A percentile compares a stretch with the other conserved stretches of the same genome.
These are phyloP conservation scores for Ustilago xerochloae DNA, from an alignment of 1,284 basidiomycete genomes.

Conservation along the genomic window DNA sequence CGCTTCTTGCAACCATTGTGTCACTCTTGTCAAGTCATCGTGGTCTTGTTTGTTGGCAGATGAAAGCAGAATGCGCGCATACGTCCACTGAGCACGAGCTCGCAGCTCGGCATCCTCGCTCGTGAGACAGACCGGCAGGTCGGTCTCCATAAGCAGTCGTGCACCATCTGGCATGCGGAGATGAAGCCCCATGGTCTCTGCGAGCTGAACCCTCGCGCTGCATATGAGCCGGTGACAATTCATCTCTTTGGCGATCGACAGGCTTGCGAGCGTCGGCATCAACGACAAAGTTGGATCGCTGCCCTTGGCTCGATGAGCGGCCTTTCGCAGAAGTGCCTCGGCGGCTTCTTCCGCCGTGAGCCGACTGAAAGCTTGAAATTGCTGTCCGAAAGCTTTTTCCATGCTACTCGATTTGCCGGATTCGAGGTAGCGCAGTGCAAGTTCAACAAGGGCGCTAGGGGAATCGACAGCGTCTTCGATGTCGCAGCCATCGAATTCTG, in stretches of 20 bases:
- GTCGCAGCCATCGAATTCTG: not conserved
- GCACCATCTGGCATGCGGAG: slow-evolving; percentile 34
- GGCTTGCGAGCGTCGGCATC: slow-evolving; percentile 31
- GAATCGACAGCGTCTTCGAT: slow-evolving; percentile 40
- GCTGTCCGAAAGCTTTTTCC: slow-evolving; percentile 15
- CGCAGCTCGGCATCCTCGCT: slow-evolving; percentile 33
- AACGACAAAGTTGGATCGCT: slow-evolving; percentile 25
- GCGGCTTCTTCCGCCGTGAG: slow-evolving; percentile 28
- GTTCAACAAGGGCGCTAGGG: slow-evolving; percentile 25
- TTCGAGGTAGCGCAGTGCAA: slow-evolving; percentile 34
- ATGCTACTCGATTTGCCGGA: slow-evolving; percentile 14
- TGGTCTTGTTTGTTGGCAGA: slow-evolving; percentile 21
- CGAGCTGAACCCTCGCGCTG: slow-evolving; percentile 23
- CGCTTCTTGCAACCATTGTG: slow-evolving; percentile 31
- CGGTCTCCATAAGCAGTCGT: slow-evolving; percentile 26
- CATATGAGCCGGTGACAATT: slow-evolving; percentile 28
- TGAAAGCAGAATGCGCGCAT: slow-evolving; percentile 33
- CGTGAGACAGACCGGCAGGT: slow-evolving; percentile 24
- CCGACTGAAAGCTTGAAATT: slow-evolving; percentile 17
- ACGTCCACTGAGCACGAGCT: slow-evolving; percentile 38
- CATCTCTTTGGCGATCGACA: slow-evolving; percentile 40
- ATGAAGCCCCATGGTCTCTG: slow-evolving; percentile 34
- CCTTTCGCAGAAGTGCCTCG: slow-evolving; percentile 29
- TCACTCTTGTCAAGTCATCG: slow-evolving; percentile 12
- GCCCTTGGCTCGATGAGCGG: slow-evolving; percentile 11